Base-by-base conservation (phyloP, 73 alveolate species). In the Strombidium stylifer region DNA sequence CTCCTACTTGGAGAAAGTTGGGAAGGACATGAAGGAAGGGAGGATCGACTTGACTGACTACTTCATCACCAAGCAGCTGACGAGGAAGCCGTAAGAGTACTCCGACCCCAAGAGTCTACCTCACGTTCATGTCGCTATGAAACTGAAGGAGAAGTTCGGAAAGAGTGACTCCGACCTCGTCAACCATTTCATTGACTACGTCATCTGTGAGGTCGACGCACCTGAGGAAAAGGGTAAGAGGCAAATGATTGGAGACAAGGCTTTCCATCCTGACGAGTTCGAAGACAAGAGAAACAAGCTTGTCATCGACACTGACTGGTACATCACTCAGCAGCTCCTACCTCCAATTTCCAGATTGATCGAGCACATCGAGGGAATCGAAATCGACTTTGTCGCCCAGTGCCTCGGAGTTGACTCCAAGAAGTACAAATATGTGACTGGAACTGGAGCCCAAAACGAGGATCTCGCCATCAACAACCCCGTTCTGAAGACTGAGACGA, bases 61-160 rank as follows among this genome's bases (percentile, higher is more conserved):
- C 85, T 81, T 86, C 30, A 92, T 94, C 53, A 86, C 95, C 7
- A 92, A 94, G 82, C 89, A 90, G 73, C 69, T 96, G 42, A 92
- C 97, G 4, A 93, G 91, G 70, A 79, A 93, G 21, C 83, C 91
- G 1, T 81, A 82, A 49, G 97, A 96, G 48, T 93, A 90, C 58
- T 64, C 72, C 28, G 97, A 92, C 56, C 68, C 84, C 46, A 71
- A 68, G 11, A 59, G 70, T 25, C 90, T 56, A 28, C 99, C 98
- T 35, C 99, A 92, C 81, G 99, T 94, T 15, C 86, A 67, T 21
- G 98, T 94, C 0, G 99, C 99, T 15, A 80, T 56, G 51, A 60
- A 97, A 45, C 39, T 89, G 72, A 73, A 84, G 66, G 90, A 73
- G 25, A 67, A 73, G 34, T n/a, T n/a, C n/a, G 97, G 97, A 18